phyloP scores from a whole-genome alignment of 345 rosid genomes.

The Citrus unshiu region DNA sequence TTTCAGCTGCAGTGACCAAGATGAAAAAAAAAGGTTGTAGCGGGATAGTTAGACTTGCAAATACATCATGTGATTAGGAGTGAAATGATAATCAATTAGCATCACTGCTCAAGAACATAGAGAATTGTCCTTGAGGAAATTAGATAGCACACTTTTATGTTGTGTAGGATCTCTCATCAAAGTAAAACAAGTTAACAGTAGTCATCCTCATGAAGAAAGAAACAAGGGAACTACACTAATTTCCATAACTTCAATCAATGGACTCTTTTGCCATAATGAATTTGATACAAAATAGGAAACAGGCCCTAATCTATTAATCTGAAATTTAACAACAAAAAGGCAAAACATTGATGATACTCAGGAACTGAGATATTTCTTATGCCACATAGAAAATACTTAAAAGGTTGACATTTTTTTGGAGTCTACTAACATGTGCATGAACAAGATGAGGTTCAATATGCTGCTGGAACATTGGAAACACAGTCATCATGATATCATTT shows the following conservation, averaged over 20 bases:
- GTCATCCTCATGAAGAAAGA: neutral
- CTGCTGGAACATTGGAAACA: constrained; percentile 99
- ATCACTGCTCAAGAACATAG: neutral
- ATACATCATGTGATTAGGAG: neutral
- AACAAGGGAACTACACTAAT: neutral
- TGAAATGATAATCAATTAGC: constrained; percentile 3
- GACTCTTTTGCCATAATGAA: neutral
- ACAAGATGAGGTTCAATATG: constrained; percentile 98
- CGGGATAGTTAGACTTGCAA: constrained; percentile 7
- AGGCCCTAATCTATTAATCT: neutral
- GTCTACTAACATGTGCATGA: constrained; percentile 91
- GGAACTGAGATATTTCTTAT: neutral
- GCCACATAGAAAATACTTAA: neutral
- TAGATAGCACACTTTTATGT: neutral
- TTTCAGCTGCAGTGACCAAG: constrained; percentile 64
- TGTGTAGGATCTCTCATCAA: neutral
- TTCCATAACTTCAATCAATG: neutral
- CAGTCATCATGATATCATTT: constrained; percentile 96
- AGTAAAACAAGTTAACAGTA: neutral
- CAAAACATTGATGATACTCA: neutral
- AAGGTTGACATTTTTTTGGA: neutral
- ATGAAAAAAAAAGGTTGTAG: constrained; percentile 6
- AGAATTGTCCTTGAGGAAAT: neutral
- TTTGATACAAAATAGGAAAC: neutral
- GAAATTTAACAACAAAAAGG: neutral